Evolutionary conservation across 2,329 filamentous ascomycete genomes (phyloP), one percentile per base, ranked within the genome.

Genomic region (Raffaelea deltoideospora): DNA sequence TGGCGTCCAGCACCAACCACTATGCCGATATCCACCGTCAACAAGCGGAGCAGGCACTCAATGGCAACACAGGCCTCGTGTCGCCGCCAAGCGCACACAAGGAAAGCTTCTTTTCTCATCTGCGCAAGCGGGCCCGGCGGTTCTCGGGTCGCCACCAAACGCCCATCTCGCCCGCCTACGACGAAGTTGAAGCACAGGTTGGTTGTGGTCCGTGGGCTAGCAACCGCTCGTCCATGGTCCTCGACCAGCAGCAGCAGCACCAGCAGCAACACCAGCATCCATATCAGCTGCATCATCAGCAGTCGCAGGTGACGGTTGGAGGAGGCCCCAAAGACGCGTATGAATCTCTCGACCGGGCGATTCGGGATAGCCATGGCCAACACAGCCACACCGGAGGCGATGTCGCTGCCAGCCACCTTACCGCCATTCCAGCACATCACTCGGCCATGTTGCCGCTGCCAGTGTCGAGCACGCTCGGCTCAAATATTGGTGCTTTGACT

Each of bases 21-120:
- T 95, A 95, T 55, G 72, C 85, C 21, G 87, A 95, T 50, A 64
- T 83, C 45, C 86, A 94, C 54, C 73, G 88, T 38, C 84, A 88
- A 59, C 85, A 96, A 57, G 85, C 88, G 13, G 88, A 96, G 57
- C 72, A 84, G 43, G 85, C 86, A 27, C 67, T 96, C 32, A 95
- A 86, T 52, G 90, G 87, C 37, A 77, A 79, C 49, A 72, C 69
- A 24, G 81, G 78, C 18, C 64, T 87, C 19, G 76, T 72, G 14
- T 90, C 85, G 6, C 84, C 86, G 4, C 76, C 79, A 0, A 78
- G 71, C 48, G 82, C 72, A 15, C 82, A 86, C 39, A 92, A 92
- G 53, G 90, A 98, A 56, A 85, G 90, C 57, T 98, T 98, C 65
- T 98, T 98, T 60, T 96, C 90, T 1, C 90, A 98, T 54, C 69